Conservation (phyloP, 208 protist species). For the Trichomonas gallinae region DNA sequence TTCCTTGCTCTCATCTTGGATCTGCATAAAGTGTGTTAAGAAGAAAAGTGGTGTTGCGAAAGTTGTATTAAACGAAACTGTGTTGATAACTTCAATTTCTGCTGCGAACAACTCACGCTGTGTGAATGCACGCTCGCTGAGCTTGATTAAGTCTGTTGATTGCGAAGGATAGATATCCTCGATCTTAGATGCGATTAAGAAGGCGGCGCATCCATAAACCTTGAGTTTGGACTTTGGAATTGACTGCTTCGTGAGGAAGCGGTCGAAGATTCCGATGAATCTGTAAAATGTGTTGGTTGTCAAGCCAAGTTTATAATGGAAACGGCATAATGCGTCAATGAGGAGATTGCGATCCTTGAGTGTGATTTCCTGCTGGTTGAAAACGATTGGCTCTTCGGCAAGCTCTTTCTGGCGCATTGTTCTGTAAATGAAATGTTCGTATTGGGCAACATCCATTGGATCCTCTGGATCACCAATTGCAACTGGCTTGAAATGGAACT, state of each 20-base stretch:
- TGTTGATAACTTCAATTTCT: background rate
- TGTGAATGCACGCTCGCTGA: background rate
- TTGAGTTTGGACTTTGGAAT: background rate
- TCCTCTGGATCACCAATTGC: background rate
- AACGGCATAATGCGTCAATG: background rate
- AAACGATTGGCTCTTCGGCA: background rate
- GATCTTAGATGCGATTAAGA: conserved; percentile 17
- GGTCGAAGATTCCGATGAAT: background rate
- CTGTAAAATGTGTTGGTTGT: background rate
- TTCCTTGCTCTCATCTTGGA: background rate
- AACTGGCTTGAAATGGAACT: background rate
- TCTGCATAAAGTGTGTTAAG: background rate
- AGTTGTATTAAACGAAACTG: background rate
- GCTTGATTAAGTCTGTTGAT: background rate
- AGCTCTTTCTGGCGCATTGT: background rate
- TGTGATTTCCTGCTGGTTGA: background rate
- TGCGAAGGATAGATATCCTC: background rate
- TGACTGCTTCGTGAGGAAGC: background rate
- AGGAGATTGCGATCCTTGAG: background rate
- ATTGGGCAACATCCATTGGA: background rate
- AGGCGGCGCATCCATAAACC: background rate
- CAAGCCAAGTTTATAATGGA: background rate
- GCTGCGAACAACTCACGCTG: background rate
- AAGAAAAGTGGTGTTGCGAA: conserved; percentile 6
- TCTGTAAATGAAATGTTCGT: background rate